These are phyloP conservation scores for Aquilaria malaccensis DNA, from an alignment of 345 rosid genomes.

Conservation along the genomic window DNA sequence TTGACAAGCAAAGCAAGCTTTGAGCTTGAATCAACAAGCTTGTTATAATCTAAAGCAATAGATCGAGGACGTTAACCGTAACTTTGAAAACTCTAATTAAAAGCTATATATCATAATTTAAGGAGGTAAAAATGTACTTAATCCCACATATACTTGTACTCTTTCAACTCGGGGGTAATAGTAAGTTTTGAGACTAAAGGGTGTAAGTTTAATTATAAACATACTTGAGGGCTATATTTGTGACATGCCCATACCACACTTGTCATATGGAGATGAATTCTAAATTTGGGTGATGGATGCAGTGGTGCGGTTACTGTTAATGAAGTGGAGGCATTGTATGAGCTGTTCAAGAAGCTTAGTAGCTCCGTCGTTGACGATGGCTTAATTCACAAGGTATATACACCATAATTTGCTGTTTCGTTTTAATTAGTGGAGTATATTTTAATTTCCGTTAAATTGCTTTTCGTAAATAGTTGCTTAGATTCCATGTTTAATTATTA, in stretches of 20 bases:
- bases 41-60: no score
- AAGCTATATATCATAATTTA: no score
- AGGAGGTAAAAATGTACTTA: no score
- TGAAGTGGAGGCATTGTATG: constrained; percentile 69
- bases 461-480: background rate
- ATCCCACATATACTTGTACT: no score
- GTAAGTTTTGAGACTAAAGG: background rate
- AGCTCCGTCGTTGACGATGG: constrained; percentile 59
- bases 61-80: no score
- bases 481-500: background rate
- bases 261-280: background rate
- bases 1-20: no score
- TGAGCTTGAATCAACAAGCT: no score
- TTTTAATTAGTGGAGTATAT: no score
- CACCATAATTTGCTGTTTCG: background rate
- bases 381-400: constrained; percentile 67
- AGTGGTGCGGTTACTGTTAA: constrained; percentile 48
- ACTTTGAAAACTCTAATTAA: no score
- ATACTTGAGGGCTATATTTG: background rate
- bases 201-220: background rate
- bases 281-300: background rate
- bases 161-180: no score
- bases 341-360: constrained; percentile 64
- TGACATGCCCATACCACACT: background rate
- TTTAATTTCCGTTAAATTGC: background rate